A percentile compares a stretch with the other conserved stretches of the same genome.
Evolutionary conservation across 2,329 filamentous ascomycete species (phyloP).

Genomic region (Venturia nashicola): DNA sequence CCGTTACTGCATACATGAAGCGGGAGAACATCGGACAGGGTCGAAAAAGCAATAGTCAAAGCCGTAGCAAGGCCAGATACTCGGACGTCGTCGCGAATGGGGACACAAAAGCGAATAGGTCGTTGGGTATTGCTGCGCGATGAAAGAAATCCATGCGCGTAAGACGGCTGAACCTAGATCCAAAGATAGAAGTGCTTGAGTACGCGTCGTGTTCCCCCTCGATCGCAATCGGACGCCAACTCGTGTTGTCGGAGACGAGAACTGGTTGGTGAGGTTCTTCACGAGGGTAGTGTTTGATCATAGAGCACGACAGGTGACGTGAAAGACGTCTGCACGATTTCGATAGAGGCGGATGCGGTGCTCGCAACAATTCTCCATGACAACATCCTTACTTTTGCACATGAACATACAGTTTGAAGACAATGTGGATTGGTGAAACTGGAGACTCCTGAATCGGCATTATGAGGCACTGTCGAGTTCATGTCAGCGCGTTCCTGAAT

Average conservation of each 20-base stretch:
- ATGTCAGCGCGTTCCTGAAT: not conserved
- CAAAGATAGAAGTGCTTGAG: not conserved
- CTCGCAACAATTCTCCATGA: not conserved
- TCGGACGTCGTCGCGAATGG: not conserved
- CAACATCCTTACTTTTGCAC: not conserved
- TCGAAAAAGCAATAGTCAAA: not conserved
- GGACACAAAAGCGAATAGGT: not conserved
- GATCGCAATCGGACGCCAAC: not conserved
- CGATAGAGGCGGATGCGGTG: not conserved
- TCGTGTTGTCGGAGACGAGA: not conserved
- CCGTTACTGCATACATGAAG: no score
- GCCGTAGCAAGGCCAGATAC: not conserved
- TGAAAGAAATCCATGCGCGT: not conserved
- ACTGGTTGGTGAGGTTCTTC: not conserved
- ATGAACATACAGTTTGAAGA: not conserved
- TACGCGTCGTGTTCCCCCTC: not conserved
- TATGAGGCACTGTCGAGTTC: not conserved
- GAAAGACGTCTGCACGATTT: slow-evolving; percentile 1
- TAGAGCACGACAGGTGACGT: not conserved
- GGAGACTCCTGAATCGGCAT: not conserved
- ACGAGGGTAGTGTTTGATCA: not conserved
- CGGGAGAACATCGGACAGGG: not conserved
- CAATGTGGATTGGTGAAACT: not conserved
- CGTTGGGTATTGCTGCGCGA: not conserved
- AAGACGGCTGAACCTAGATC: not conserved